Conservation (phyloP, 2,329 filamentous ascomycete species). For the Clarireedia paspali region DNA sequence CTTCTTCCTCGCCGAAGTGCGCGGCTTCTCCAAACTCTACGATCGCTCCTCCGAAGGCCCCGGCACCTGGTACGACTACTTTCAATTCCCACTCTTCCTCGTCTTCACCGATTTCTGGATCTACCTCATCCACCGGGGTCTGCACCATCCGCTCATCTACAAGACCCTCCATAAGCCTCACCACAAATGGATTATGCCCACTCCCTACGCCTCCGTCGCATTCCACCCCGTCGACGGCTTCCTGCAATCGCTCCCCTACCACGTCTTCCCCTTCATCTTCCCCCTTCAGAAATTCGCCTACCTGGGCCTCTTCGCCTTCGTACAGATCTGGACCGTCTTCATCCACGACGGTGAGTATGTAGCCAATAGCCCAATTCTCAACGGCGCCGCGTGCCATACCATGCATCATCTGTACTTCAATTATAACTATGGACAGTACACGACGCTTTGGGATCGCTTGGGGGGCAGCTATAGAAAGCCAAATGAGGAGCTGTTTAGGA, state of each 20-base stretch:
- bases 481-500: slow-evolving; percentile 76
- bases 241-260: slow-evolving; percentile 82
- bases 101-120: slow-evolving; percentile 83
- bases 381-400: slow-evolving; percentile 89
- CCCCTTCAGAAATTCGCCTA: slow-evolving; percentile 88
- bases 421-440: slow-evolving; percentile 94
- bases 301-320: slow-evolving; percentile 77
- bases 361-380: slow-evolving; percentile 82
- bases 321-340: slow-evolving; percentile 96
- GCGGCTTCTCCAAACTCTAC: slow-evolving; percentile 81
- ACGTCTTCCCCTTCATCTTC: slow-evolving; percentile 87
- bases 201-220: slow-evolving; percentile 83
- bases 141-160: slow-evolving; percentile 77
- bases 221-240: slow-evolving; percentile 94
- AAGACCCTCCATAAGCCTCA: slow-evolving; percentile 91
- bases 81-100: slow-evolving; percentile 85
- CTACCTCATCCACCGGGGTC: slow-evolving; percentile 83
- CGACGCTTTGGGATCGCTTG: slow-evolving; percentile 82
- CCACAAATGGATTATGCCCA: slow-evolving; percentile 99
- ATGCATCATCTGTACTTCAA: slow-evolving; percentile 85
- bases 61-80: slow-evolving; percentile 66
- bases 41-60: slow-evolving; percentile 70
- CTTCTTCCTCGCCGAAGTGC: slow-evolving; percentile 75
- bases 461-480: slow-evolving; percentile 82
- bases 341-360: slow-evolving; percentile 96